A percentile compares a stretch with the other conserved stretches of the same genome.
These are phyloP conservation scores for Salvia hispanica DNA, from an alignment of 257 asterid species.

Conservation along the genomic window DNA sequence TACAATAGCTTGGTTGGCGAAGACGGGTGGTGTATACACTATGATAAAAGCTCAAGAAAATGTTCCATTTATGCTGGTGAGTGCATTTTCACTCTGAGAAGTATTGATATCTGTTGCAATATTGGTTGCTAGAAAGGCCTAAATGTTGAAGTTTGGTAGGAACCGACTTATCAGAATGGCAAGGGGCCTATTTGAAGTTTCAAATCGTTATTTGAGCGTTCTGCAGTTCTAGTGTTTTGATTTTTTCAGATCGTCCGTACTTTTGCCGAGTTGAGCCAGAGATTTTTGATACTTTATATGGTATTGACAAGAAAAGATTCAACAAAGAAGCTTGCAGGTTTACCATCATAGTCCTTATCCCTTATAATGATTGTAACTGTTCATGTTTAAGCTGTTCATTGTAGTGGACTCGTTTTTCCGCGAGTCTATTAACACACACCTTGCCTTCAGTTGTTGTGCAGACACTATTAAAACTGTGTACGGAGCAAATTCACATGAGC, in stretches of 20 bases:
- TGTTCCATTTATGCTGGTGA: conserved; percentile 84
- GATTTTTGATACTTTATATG: conserved; percentile 60
- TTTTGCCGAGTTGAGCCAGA: conserved; percentile 91
- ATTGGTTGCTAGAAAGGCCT: not conserved
- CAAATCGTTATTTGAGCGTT: conserved; percentile 17
- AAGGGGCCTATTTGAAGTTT: conserved; percentile 7
- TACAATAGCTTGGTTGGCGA: conserved; percentile 77
- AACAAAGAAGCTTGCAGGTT: conserved; percentile 98
- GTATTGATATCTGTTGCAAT: not conserved
- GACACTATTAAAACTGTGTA: conserved; percentile 81
- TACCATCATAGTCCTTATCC: conserved; percentile 5
- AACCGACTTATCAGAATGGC: not conserved
- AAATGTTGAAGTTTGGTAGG: not conserved
- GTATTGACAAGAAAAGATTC: conserved; percentile 75
- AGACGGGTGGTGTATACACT: conserved; percentile 96
- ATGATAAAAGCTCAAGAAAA: conserved; percentile 71
- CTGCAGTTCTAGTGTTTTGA: conserved; percentile 3
- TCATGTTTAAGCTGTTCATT: conserved; percentile 4
- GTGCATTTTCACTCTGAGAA: not conserved
- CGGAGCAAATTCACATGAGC: conserved; percentile 69
- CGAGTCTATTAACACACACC: not conserved
- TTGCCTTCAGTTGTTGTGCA: conserved; percentile 61
- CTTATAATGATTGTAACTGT: not conserved
- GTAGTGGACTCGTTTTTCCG: not conserved
- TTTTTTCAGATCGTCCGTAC: conserved; percentile 68